Percentiles rank a stretch among this genome's conserved stretches.
These are phyloP conservation scores for Penicillium steckii DNA, from an alignment of 495 filamentous ascomycete species.

Conservation along the genomic window DNA sequence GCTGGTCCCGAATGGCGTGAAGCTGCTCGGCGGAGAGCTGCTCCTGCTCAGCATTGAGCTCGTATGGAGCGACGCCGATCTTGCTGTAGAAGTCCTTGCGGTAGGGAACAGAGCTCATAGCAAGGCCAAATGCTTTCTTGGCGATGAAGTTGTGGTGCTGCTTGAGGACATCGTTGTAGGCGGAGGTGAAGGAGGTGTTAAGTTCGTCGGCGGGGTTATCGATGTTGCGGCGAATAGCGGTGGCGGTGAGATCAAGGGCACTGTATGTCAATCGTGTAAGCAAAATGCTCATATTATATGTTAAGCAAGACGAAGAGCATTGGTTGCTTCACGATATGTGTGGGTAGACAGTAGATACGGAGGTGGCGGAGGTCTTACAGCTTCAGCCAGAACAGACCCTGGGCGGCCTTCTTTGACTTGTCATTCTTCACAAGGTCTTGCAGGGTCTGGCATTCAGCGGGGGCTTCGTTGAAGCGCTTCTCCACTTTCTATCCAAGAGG, in stretches of 20 bases:
- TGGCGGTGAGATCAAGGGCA: conserved; percentile 87
- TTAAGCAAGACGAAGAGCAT: no score
- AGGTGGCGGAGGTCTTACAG: conserved; percentile 57
- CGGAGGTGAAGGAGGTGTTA: conserved; percentile 75
- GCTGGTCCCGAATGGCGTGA: conserved; percentile 37
- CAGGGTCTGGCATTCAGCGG: conserved; percentile 71
- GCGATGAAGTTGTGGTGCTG: conserved; percentile 83
- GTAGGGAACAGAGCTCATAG: conserved; percentile 91
- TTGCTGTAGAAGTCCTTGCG: conserved; percentile 87
- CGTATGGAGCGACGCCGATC: conserved; percentile 10
- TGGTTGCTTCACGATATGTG: no score
- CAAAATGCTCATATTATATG: neutral
- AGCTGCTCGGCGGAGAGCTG: conserved; percentile 46
- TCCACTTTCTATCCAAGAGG: conserved; percentile 75
- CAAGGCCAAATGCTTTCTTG: conserved; percentile 85
- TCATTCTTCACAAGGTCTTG: conserved; percentile 85
- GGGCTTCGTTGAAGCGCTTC: conserved; percentile 74
- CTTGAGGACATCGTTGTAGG: conserved; percentile 85
- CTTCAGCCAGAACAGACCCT: conserved; percentile 87
- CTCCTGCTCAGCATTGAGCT: conserved; percentile 58
- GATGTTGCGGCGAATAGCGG: conserved; percentile 77
- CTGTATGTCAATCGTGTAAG: conserved; percentile 40
- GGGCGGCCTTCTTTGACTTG: conserved; percentile 79
- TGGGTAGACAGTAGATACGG: neutral
- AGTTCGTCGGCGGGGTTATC: conserved; percentile 68